Evolutionary conservation across 257 asterid species (phyloP), one percentile per base, ranked within the genome.

Genomic region (Verbena officinalis): DNA sequence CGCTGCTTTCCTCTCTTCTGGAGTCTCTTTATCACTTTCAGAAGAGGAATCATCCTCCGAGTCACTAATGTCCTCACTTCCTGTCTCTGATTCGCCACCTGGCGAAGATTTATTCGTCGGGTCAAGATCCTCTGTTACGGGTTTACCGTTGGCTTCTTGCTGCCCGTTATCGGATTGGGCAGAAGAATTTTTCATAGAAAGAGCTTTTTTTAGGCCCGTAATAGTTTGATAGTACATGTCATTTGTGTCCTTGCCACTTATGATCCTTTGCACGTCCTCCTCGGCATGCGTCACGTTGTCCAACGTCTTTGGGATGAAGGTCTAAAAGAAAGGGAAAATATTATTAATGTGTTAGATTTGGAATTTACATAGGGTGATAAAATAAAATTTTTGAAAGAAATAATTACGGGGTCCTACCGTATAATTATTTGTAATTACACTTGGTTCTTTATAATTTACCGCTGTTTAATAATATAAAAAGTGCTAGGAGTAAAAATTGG

Each of bases 211-310:
- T 58, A 94, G 96, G 64, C 99, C 99, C 0, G 99, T 94, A 40
- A 90, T 86, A 7, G 96, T 94, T 59, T 90, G 84, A 73, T 94
- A 94, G 63, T 86, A 84, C 87, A 90, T 73, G 68, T 94, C 95
- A 19, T 68, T 79, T 0, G 95, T 94, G 69, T 90, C 95, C 67
- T 72, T 80, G 27, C 96, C 99, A 16, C 92, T 84, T 30, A 78
- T 65, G 50, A 94, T 83, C 0, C 95, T 89, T 45, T 88, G 86
- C 75, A 94, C 97, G 11, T 94, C 97, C 42, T 69, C 91, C 75
- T 90, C 99, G 0, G 90, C 97, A 12, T 94, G 66, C 80, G 82
- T 88, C 64, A 94, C 97, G 15, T 78, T 50, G 57, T 90, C 97
- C 52, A 94, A 75, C 24, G 96, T 87, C 75, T 94, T 94, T 4